Base-by-base conservation (phyloP, 2,329 filamentous ascomycete genomes). In the Pseudogymnoascus sp. region DNA sequence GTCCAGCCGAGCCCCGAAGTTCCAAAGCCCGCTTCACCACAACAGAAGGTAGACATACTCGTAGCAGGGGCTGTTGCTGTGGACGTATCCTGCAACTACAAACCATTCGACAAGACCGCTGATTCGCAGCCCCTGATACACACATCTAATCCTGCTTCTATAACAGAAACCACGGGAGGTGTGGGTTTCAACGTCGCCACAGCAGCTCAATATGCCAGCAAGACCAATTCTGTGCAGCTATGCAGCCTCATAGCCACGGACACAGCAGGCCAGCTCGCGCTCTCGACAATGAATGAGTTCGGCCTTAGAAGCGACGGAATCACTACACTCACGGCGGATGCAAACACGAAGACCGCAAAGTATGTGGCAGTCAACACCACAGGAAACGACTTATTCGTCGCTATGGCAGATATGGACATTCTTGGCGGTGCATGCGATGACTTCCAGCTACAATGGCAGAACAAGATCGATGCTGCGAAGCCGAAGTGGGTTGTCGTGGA, bases 141-240 rank as follows among this genome's bases (percentile, higher is more conserved):
- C 70, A 6, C 73, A 75, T 4, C 82, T 86, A 5, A 77, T 82
- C 60, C 78, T 87, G 38, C 84, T 6, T 78, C 80, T 12, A 96
- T 97, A 67, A 85, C 79, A 37, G 91, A 96, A 72, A 90, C 89
- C 0, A 83, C 97, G 6, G 95, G 95, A 11, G 95, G 95, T 5
- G 95, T 97, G 6, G 95, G 91, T 5, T 88, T 92, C 71, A 97
- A 97, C 71, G 91, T 97, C 50, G 91, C 95, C 14, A 83, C 91
- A 59, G 93, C 93, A 50, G 88, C 90, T 0, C 89, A 92, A 68
- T 82, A 87, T 34, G 81, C 81, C 12, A 82, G 89, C 64, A 85
- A 84, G 6, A 71, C 77, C 16, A 84, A 81, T 38, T 76, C 78
- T 12, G 89, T 95, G 6, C 82, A 84, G 21, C 84, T 97, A 14